Base-by-base conservation (phyloP, 2,329 filamentous ascomycete genomes). In the Ophiocordyceps sinensis region DNA sequence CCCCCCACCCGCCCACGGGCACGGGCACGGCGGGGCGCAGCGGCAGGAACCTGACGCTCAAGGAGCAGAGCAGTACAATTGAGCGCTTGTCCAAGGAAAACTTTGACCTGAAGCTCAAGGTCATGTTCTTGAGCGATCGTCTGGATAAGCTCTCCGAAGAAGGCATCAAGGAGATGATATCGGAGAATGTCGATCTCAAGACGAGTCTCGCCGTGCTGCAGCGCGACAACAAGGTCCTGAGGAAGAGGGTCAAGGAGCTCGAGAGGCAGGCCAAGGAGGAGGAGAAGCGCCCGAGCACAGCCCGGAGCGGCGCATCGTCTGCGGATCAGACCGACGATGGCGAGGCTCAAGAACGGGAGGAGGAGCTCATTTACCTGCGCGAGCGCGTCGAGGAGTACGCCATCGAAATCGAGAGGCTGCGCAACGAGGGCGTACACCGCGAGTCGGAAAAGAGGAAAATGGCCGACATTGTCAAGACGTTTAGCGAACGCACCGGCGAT, bases 81-180 rank as follows among this genome's bases (percentile, higher is more conserved):
- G 91, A 98, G 60, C 79, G 88, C 44, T 71, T 96, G 2, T 93
- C 86, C 45, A 98, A 98, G 63, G 91, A 98, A 60, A 98, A 98
- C 49, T 98, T 96, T 57, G 89, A 95, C 57, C 66, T 96, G 42
- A 95, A 96, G 62, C 79, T 96, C 62, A 93, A 94, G 58, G 91
- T 96, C 48, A 93, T 95, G 70, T 98, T 95, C 55, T 73, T 98
- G 38, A 93, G 89, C 53, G 85, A 96, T 59, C 83, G 89, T 2
- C 67, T 98, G 17, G 87, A 94, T 60, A 91, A 89, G 56, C 75
- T 93, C 35, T 95, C 88, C 2, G 89, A 96, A 58, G 89, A 96
- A 63, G 87, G 88, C 47, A 82, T 98, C 58, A 94, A 94, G 63
- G 89, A 95, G 58, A 93, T 95, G 81, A 94, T 96, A 52, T 87